Percentiles rank a stretch among this genome's conserved stretches.
Evolutionary conservation across 768 basidiomycete species (phyloP).

Genomic region (Coprinopsis cinerea): DNA sequence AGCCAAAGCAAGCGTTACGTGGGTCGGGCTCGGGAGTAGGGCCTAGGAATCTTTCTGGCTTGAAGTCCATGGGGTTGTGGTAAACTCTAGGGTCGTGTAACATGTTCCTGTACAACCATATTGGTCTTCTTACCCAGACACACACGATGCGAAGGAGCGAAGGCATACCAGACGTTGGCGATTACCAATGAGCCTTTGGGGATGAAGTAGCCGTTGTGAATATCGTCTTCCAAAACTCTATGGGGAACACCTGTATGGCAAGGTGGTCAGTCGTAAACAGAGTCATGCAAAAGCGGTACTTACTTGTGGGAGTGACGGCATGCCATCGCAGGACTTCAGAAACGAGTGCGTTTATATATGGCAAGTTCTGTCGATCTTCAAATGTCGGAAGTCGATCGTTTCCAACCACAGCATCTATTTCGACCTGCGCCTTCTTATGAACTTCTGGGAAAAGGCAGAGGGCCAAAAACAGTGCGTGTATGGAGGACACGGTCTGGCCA

Average conservation of each 20-base stretch:
- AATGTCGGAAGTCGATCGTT: slow-evolving; percentile 32
- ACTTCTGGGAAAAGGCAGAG: slow-evolving; percentile 34
- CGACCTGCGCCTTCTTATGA: slow-evolving; percentile 33
- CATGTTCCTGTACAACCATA: slow-evolving; percentile 27
- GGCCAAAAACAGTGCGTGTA: slow-evolving; percentile 35
- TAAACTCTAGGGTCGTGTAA: slow-evolving; percentile 37
- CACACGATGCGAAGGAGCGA: background rate
- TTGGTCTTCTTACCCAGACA: background rate
- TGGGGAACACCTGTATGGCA: slow-evolving; percentile 30
- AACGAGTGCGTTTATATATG: slow-evolving; percentile 34
- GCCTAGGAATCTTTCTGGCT: slow-evolving; percentile 42
- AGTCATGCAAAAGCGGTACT: background rate
- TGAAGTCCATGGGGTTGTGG: slow-evolving; percentile 38
- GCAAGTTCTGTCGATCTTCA: slow-evolving; percentile 33
- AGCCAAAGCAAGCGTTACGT: slow-evolving; percentile 43
- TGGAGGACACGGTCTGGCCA: slow-evolving; percentile 31
- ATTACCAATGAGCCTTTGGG: slow-evolving; percentile 35
- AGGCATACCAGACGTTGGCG: slow-evolving; percentile 27
- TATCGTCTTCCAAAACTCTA: slow-evolving; percentile 35
- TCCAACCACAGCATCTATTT: slow-evolving; percentile 39
- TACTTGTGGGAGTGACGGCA: slow-evolving; percentile 27
- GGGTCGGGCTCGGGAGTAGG: slow-evolving; percentile 38
- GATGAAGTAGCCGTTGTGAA: slow-evolving; percentile 38
- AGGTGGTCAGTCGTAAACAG: slow-evolving; percentile 13
- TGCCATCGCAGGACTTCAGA: slow-evolving; percentile 34